Evolutionary conservation across 306 rosid genomes (phyloP).

Genomic region (Castanea sativa): DNA sequence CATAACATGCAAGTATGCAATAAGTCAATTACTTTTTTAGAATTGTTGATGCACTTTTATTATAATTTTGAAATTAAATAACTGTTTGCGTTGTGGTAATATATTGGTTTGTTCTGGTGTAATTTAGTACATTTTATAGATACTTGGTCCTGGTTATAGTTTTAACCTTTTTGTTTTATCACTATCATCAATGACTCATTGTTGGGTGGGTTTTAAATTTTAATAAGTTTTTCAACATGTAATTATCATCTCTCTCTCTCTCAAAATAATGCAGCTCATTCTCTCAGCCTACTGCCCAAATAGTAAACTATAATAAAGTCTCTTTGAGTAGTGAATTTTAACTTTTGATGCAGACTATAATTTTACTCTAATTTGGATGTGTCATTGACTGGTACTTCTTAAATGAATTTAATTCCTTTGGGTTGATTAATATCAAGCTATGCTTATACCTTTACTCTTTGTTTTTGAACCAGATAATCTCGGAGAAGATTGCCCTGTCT

Average conservation of each 20-base stretch:
- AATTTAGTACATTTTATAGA: neutral
- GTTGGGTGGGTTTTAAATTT: neutral
- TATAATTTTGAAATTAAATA: neutral
- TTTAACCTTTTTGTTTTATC: too few relatives aligned
- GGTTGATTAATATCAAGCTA: conserved; percentile 6
- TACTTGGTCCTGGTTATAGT: neutral
- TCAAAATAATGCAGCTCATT: neutral
- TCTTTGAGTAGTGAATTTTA: neutral
- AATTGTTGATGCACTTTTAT: neutral
- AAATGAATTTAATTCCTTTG: neutral
- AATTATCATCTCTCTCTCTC: neutral
- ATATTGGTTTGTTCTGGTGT: neutral
- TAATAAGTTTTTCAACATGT: neutral
- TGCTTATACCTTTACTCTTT: conserved; percentile 11
- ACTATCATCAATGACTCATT: neutral
- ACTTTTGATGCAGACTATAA: neutral
- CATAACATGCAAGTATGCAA: neutral
- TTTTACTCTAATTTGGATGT: neutral
- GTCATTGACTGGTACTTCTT: neutral
- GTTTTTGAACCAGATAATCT: conserved; percentile 70
- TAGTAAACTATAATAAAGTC: neutral
- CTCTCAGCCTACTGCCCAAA: neutral
- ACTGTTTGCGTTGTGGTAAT: neutral
- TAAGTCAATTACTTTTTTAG: neutral
- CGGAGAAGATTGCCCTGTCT: conserved; percentile 98